Evolutionary conservation across 2,329 filamentous ascomycete genomes (phyloP), one percentile per base, ranked within the genome.

Genomic region (Cadophora sp.): DNA sequence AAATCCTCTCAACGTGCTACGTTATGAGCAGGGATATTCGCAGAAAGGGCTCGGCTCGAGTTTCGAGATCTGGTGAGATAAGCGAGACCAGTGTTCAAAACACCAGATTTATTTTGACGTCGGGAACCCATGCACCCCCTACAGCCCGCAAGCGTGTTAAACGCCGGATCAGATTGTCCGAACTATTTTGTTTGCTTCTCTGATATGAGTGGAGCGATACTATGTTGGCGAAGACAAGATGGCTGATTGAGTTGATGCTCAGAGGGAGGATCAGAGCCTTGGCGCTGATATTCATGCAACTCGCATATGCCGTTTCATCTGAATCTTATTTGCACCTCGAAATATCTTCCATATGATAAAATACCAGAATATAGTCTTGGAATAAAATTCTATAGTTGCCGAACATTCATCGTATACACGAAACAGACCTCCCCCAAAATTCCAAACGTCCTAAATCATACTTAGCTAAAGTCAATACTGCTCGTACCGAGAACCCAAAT

Each of bases 11-110:
- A 33, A 33, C 2, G 9, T 53, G 50, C 27, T 33, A 33, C 50
- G 27, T 16, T 4, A 33, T 24, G 24, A 30, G 50, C 50, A 53
- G 50, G 50, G 24, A 53, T 53, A 11, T 53, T 53, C 50, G 50
- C 24, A 33, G 27, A 33, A 53, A 6, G 50, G 50, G 27, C 50
- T 53, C 16, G 50, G 50, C 13, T 33, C 50, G 4, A 13, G 27
- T 53, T 53, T 53, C 24, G 16, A 53, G 50, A 53, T 53, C 36
- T 39, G 36, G 36, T 39, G 36, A 45, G 14, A 18, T 45, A 53
- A 53, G 50, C 27, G 27, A 53, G 22, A 3, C 14, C 24, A 13
- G 33, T 53, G 16, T 53, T 33, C 27, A 1, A 30, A 27, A 53
- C 18, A 51, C 27, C 16, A 33, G 18, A n/a, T 53, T 53, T 30